Conservation (phyloP, 2,329 filamentous ascomycete species). For the Fragosphaeria purpurea region DNA sequence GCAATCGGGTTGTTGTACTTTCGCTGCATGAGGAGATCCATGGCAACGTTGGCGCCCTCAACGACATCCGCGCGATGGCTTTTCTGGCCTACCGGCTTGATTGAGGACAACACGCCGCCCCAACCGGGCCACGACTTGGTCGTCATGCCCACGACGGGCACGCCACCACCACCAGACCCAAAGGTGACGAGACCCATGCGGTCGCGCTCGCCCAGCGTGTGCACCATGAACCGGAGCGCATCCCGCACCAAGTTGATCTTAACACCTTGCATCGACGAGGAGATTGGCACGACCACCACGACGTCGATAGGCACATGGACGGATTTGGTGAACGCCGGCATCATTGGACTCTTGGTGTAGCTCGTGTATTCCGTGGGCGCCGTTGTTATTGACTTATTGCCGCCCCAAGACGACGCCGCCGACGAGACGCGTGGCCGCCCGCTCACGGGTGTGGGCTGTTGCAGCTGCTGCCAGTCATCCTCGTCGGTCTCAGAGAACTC, state of each 20-base stretch:
- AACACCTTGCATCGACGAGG: conserved; percentile 97
- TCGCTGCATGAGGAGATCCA: conserved; percentile 97
- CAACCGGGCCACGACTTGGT: conserved; percentile 90
- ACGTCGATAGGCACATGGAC: conserved; percentile 89
- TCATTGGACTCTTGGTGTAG: conserved; percentile 42
- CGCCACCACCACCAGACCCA: conserved; percentile 84
- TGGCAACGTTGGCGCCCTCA: conserved; percentile 93
- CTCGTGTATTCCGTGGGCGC: conserved; percentile 87
- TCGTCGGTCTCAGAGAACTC: conserved; percentile 79
- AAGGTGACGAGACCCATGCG: conserved; percentile 97
- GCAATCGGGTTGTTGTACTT: conserved; percentile 93
- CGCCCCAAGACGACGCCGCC: conserved; percentile 71
- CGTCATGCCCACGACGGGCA: conserved; percentile 96
- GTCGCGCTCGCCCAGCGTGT: conserved; percentile 81
- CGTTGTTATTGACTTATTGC: conserved; percentile 71
- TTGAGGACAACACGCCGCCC: conserved; percentile 74
- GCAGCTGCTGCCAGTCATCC: conserved; percentile 67
- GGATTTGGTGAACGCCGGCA: conserved; percentile 31
- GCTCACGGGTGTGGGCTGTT: conserved; percentile 27
- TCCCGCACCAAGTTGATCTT: conserved; percentile 94
- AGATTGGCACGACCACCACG: conserved; percentile 93
- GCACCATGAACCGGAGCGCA: conserved; percentile 83
- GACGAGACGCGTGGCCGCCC: conserved; percentile 52
- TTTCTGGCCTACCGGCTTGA: conserved; percentile 91
- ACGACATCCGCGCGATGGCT: conserved; percentile 93